Base-by-base conservation (phyloP, 345 rosid species). In the Eucalyptus polyanthemos region DNA sequence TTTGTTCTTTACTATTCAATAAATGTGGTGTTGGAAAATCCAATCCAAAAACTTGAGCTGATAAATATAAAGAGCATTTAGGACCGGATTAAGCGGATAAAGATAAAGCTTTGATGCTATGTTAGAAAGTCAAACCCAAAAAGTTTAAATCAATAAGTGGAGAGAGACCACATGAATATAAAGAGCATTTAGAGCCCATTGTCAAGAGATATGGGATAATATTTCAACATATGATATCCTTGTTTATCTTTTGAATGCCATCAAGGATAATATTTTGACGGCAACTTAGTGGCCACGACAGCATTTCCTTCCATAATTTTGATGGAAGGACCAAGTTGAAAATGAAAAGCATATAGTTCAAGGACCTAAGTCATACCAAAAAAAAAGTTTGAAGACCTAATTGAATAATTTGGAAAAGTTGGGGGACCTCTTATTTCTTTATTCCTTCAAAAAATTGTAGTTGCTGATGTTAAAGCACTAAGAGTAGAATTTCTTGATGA, bases 61-160 rank as follows among this genome's bases (percentile, higher is more conserved):
- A 53, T 19, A 53, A 53, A 53, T 53, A 53, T 53, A 19, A 19
- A 53, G 10, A 53, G 24, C 2, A 53, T 53, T 53, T 53, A 53
- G 22, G 24, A 53, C 24, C 1, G 0, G 9, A 53, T 53, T 19
- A 50, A 6, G 16, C 16, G 14, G 13, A 50, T 14, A 50, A 50
- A 50, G 15, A 50, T 50, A 50, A 50, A 17, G 22, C 24, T 53
- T 53, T 19, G 9, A 53, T 53, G 24, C 22, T 1, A 3, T 3
- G 24, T 53, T 53, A 19, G 24, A 53, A 53, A 53, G 24, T 53
- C 10, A 4, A 53, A 53, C 22, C 24, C 22, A 53, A 53, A 53
- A 53, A 17, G 4, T 8, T 53, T 53, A 53, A 53, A 2, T 0
- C 1, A 0, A 7, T 19, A 7, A 1, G 9, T 53, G 9, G 2